Percentiles rank a stretch among this genome's conserved stretches.
Evolutionary conservation across 176 grass and related monocot genomes (phyloP).

Genomic region (Rhynchospora pubera): DNA sequence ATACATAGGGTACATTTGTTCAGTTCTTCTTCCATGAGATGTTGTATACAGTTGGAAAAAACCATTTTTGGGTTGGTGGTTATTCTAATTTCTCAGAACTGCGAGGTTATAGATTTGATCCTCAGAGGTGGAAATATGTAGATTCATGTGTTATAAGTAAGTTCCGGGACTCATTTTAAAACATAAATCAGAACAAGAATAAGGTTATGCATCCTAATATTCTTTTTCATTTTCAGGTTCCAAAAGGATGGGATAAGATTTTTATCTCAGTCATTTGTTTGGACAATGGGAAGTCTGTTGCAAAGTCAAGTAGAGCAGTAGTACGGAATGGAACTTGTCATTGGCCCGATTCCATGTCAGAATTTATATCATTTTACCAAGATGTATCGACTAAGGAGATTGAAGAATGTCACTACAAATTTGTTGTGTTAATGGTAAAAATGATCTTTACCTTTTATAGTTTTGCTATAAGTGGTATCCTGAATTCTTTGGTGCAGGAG

Average conservation of each 20-base stretch:
- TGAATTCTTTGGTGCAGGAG: not conserved
- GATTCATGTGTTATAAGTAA: not conserved
- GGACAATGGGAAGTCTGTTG: constrained; percentile 65
- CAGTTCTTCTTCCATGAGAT: not conserved
- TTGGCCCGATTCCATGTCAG: constrained; percentile 58
- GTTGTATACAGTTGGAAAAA: not conserved
- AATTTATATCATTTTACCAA: constrained; percentile 72
- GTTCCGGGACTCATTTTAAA: not conserved
- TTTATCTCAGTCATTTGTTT: constrained; percentile 57
- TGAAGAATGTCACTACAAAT: constrained; percentile 70
- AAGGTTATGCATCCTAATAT: not conserved
- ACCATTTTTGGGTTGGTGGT: not conserved
- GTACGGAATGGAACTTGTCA: constrained; percentile 64
- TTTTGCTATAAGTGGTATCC: not conserved
- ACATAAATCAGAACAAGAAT: not conserved
- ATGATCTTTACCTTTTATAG: constrained; percentile 2
- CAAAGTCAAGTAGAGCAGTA: constrained; percentile 65
- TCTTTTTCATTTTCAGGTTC: constrained; percentile 51
- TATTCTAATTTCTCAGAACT: not conserved
- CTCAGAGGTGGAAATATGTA: not conserved
- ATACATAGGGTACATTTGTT: not conserved
- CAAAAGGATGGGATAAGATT: constrained; percentile 84
- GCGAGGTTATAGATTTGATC: not conserved
- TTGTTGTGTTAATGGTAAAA: constrained; percentile 79
- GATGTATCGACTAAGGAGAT: constrained; percentile 55